Evolutionary conservation across 768 basidiomycete species (phyloP), one percentile per base, ranked within the genome.

Genomic region (Asterophora lycoperdoides): DNA sequence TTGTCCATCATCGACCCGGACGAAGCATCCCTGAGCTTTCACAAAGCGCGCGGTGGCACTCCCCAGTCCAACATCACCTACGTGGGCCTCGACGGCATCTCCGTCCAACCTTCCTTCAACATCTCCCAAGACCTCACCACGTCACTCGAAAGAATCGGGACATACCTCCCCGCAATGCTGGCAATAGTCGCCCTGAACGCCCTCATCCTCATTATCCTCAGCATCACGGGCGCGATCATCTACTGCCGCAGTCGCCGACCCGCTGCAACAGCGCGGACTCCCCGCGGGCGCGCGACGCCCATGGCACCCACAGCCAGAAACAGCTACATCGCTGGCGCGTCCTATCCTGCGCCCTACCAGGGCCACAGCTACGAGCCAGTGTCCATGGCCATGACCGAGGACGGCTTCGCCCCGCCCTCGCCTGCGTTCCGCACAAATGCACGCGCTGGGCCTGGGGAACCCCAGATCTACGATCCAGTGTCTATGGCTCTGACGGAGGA

Each of bases 171-270:
- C 18, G 84, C 79, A 19, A 79, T 91, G 70, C 72, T 92, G 43
- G 89, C 73, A 20, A 66, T 91, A 49, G 79, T 90, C 59, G 89
- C 81, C 30, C 72, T 92, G 56, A 93, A 93, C 58, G 84, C 87
- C 5, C 66, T 89, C 20, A 73, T 88, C 46, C 64, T 91, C 49
- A 63, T 88, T 46, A 65, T 75, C 23, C 74, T 89, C 48, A 63
- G 72, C 52, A 62, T 80, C 30, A 72, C 75, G 6, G 86, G 78
- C 55, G 64, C 79, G 43, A 58, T 80, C 41, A 69, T 75, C 34
- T 68, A 81, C 56, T 82, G 74, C 68, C 78, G 74, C 59, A 73
- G 76, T 49, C 64, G 72, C 46, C 69, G 64, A 52, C 56, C 57
- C 20, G 62, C 64, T 8, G 54, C 61, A 17, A 57, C 62, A 15